phyloP scores from a whole-genome alignment of 371 early-diverging fungal species.

The Circinella umbellata region DNA sequence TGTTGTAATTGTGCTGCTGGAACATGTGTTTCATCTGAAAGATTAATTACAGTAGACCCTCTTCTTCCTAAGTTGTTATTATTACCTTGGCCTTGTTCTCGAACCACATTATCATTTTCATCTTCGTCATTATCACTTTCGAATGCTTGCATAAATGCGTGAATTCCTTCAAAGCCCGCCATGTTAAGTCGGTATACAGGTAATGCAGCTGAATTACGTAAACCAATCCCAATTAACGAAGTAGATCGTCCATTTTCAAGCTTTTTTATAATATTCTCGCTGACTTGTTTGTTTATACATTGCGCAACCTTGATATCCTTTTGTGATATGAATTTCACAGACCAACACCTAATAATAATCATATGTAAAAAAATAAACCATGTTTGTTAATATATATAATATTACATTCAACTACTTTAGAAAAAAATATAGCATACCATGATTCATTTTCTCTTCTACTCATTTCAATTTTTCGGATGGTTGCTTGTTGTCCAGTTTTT shows the following conservation, averaged over 20 bases:
- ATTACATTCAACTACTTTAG: too few relatives aligned
- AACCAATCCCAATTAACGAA: constrained; percentile 20
- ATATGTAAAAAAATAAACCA: too few relatives aligned
- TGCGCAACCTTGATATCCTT: constrained; percentile 31
- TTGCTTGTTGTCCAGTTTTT: constrained; percentile 25
- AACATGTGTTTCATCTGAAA: background rate
- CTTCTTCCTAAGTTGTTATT: background rate
- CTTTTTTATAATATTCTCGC: constrained; percentile 15
- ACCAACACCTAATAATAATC: constrained; percentile 42
- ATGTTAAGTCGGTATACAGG: constrained; percentile 37
- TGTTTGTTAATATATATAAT: too few relatives aligned
- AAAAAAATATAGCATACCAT: constrained; percentile 19
- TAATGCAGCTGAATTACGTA: constrained; percentile 37
- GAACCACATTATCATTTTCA: background rate
- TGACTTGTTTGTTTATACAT: constrained; percentile 28
- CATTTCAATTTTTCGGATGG: constrained; percentile 15
- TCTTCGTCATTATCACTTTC: constrained; percentile 20
- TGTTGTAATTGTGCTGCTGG: constrained; percentile 8
- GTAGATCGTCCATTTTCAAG: constrained; percentile 26
- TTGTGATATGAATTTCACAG: constrained; percentile 46
- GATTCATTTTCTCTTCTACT: constrained; percentile 19
- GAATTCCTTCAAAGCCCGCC: constrained; percentile 8
- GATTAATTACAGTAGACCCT: background rate
- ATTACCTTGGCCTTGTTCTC: constrained; percentile 3
- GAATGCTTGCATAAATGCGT: constrained; percentile 3